These are phyloP conservation scores for Lagenaria siceraria DNA, from an alignment of 306 rosid genomes.

Conservation along the genomic window DNA sequence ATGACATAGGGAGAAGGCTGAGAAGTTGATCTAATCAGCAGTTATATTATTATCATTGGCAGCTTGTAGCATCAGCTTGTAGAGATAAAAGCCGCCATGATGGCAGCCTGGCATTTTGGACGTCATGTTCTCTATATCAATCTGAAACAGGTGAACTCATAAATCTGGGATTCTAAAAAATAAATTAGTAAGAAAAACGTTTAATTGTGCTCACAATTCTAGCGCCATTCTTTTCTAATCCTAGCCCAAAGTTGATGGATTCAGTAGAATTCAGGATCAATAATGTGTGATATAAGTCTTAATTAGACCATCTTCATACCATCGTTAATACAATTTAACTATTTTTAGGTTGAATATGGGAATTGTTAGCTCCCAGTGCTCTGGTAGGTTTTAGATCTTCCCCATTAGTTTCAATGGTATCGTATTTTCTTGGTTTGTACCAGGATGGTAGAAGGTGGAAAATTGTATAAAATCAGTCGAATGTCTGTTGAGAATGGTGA, in stretches of 20 bases:
- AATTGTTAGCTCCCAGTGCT: neutral
- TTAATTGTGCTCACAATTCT: neutral
- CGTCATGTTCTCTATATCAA: constrained; percentile 55
- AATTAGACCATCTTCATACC: neutral
- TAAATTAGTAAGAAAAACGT: neutral
- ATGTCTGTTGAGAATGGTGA: neutral
- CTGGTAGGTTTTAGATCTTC: neutral
- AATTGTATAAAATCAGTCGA: neutral
- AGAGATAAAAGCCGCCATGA: constrained; percentile 75
- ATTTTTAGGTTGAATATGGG: neutral
- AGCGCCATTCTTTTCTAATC: neutral
- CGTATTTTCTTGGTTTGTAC: neutral
- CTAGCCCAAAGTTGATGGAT: constrained; percentile 11
- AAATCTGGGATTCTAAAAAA: constrained; percentile 12
- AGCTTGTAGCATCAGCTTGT: constrained; percentile 56
- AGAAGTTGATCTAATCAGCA: constrained; percentile 4
- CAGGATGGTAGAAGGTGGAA: neutral
- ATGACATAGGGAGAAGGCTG: neutral
- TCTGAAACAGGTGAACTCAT: constrained; percentile 35
- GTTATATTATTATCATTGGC: constrained; percentile 19
- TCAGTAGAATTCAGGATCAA: neutral
- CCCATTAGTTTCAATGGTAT: neutral
- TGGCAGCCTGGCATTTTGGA: constrained; percentile 93
- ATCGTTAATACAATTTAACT: neutral
- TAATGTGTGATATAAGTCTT: neutral